Evolutionary conservation across 352 stramenopile species (phyloP).

Genomic region (Phytopythium kandeliae): DNA sequence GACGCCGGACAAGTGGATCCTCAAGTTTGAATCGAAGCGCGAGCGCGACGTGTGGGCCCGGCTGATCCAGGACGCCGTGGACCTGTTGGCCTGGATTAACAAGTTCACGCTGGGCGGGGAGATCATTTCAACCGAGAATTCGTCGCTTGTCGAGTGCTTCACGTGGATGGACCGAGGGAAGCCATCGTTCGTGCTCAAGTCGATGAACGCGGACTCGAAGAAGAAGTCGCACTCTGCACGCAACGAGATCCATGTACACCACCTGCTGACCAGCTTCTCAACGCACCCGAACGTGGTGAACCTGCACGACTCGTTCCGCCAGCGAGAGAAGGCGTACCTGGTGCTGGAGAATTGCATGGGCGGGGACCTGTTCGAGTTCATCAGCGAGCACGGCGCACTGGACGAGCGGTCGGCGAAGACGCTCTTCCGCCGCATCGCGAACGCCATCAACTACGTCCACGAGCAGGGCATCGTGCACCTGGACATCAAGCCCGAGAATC

Average conservation of each 20-base stretch:
- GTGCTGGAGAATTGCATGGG: constrained; percentile 58
- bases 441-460: constrained; percentile 49
- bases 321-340: constrained; percentile 60
- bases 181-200: constrained; percentile 65
- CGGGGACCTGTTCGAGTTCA: constrained; percentile 55
- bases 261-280: constrained; percentile 63
- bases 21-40: constrained; percentile 70
- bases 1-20: constrained; percentile 45
- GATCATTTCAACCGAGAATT: constrained; percentile 48
- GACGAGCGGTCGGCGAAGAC: constrained; percentile 39
- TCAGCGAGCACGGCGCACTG: constrained; percentile 46
- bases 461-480: constrained; percentile 59
- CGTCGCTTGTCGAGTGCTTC: constrained; percentile 55
- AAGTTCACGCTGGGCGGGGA: constrained; percentile 62
- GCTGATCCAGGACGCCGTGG: constrained; percentile 56
- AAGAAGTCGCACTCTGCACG: constrained; percentile 40
- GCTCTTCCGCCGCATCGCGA: constrained; percentile 46
- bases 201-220: constrained; percentile 39
- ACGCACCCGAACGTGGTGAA: constrained; percentile 62
- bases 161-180: constrained; percentile 50
- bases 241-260: constrained; percentile 62
- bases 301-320: constrained; percentile 54
- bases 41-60: constrained; percentile 59
- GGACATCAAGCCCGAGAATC: constrained; percentile 79
- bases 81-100: constrained; percentile 60